phyloP scores from a whole-genome alignment of 2,329 filamentous ascomycete genomes.

The Neonectria coccinea region DNA sequence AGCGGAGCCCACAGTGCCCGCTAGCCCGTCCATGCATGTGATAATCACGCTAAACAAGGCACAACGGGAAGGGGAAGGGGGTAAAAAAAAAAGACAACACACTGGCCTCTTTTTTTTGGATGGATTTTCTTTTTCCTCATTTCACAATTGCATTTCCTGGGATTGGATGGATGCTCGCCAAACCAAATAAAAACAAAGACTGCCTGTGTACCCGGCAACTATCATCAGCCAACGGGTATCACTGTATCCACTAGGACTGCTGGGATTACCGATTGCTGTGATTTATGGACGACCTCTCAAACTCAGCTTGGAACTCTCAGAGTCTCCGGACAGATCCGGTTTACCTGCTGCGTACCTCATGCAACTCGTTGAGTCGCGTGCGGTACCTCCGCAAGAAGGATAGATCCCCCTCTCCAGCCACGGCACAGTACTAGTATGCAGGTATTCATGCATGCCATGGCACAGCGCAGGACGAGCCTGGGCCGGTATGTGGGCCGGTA shows the following conservation, averaged over 20 bases:
- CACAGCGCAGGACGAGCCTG: not conserved
- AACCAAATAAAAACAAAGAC: constrained; percentile 8
- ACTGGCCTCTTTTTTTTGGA: constrained; percentile 10
- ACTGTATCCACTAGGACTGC: not conserved
- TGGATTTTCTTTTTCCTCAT: not conserved
- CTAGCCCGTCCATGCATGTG: constrained; percentile 40
- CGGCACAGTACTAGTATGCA: not conserved
- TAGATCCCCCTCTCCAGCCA: not conserved
- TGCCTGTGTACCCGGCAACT: constrained; percentile 9
- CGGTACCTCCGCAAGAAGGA: not conserved
- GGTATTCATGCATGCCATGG: constrained; percentile 17
- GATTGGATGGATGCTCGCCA: constrained; percentile 6
- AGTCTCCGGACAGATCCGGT: not conserved
- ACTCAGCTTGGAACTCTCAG: not conserved
- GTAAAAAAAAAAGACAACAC: constrained; percentile 15
- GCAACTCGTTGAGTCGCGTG: not conserved
- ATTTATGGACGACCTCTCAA: not conserved
- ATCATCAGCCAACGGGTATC: not conserved
- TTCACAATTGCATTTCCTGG: constrained; percentile 9
- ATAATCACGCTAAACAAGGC: constrained; percentile 45
- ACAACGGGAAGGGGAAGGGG: constrained; percentile 13
- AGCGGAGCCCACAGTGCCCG: constrained; percentile 28
- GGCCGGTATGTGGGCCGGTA: not conserved
- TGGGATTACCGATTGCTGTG: not conserved
- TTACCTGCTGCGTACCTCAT: not conserved